phyloP scores from a whole-genome alignment of 306 rosid species.

The Malus asiatica region DNA sequence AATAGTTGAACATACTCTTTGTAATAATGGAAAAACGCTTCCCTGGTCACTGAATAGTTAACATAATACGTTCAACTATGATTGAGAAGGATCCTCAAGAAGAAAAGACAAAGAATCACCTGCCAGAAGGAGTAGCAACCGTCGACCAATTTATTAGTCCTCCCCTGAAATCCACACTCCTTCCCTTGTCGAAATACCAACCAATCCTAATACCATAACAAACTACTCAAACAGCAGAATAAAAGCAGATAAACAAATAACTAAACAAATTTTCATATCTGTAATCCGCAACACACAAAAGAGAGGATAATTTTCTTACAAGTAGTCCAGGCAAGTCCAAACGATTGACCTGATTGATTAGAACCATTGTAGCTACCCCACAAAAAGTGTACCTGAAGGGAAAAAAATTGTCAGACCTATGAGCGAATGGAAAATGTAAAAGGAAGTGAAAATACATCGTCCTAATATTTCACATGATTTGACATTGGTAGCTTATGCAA shows the following conservation, averaged over 20 bases:
- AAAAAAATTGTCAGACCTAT: constrained; percentile 4
- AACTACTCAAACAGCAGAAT: background rate
- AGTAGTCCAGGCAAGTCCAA: constrained; percentile 67
- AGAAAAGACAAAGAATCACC: constrained; percentile 33
- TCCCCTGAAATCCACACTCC: constrained; percentile 93
- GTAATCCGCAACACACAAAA: background rate
- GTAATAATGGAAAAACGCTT: constrained; percentile 63
- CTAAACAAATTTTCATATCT: background rate
- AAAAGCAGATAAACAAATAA: background rate
- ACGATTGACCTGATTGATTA: constrained; percentile 72
- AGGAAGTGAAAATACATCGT: background rate
- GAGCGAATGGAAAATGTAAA: background rate
- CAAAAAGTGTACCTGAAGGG: constrained; percentile 77
- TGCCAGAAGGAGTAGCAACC: constrained; percentile 99
- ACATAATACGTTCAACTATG: constrained; percentile 21
- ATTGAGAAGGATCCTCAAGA: constrained; percentile 12
- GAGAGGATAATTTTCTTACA: constrained; percentile 43
- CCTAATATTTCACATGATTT: background rate
- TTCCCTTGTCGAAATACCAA: constrained; percentile 78
- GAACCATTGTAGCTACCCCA: constrained; percentile 88
- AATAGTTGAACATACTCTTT: constrained; percentile 46
- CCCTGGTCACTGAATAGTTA: constrained; percentile 47
- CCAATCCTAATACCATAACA: constrained; percentile 60
- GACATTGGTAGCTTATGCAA: background rate
- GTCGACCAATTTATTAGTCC: constrained; percentile 93